Percentiles rank a stretch among this genome's conserved stretches.
Conservation (phyloP, 2,329 filamentous ascomycete genomes). For the Furcasterigmium furcatum region DNA sequence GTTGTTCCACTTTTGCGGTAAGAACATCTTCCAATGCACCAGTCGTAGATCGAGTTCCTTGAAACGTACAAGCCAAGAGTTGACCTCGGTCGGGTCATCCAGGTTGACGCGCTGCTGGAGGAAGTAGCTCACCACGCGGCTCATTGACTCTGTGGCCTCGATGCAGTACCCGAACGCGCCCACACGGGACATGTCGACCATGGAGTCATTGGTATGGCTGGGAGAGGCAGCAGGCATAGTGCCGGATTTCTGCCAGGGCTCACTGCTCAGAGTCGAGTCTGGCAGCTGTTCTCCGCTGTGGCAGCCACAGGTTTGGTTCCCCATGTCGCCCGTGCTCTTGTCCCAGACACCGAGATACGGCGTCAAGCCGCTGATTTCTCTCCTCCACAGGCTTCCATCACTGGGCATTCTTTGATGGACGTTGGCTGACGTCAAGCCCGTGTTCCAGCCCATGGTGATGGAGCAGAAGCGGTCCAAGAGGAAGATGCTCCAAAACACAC, state of each 20-base stretch:
- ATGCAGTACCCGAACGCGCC: slow-evolving; percentile 39
- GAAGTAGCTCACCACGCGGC: slow-evolving; percentile 35
- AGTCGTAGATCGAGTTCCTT: slow-evolving; percentile 40
- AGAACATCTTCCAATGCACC: slow-evolving; percentile 39
- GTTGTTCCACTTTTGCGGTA: slow-evolving; percentile 33
- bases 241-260: background rate
- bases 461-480: slow-evolving; percentile 21
- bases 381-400: slow-evolving; percentile 33
- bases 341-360: slow-evolving; percentile 39
- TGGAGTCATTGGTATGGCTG: background rate
- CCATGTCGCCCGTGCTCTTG: slow-evolving; percentile 25
- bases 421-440: slow-evolving; percentile 24
- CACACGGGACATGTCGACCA: slow-evolving; percentile 29
- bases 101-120: slow-evolving; percentile 34
- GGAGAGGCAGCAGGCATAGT: slow-evolving; percentile 5
- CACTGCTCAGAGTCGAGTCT: background rate
- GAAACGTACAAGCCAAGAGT: slow-evolving; percentile 37
- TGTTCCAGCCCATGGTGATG: slow-evolving; percentile 21
- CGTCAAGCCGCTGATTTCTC: slow-evolving; percentile 27
- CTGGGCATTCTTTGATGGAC: slow-evolving; percentile 23
- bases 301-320: slow-evolving; percentile 12
- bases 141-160: slow-evolving; percentile 39
- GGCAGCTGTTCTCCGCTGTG: slow-evolving; percentile 5
- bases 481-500: slow-evolving; percentile 26
- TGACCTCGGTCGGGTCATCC: slow-evolving; percentile 28